A percentile compares a stretch with the other conserved stretches of the same genome.
Evolutionary conservation across 169 alveolate species (phyloP).

Genomic region (Eimeria maxima): DNA sequence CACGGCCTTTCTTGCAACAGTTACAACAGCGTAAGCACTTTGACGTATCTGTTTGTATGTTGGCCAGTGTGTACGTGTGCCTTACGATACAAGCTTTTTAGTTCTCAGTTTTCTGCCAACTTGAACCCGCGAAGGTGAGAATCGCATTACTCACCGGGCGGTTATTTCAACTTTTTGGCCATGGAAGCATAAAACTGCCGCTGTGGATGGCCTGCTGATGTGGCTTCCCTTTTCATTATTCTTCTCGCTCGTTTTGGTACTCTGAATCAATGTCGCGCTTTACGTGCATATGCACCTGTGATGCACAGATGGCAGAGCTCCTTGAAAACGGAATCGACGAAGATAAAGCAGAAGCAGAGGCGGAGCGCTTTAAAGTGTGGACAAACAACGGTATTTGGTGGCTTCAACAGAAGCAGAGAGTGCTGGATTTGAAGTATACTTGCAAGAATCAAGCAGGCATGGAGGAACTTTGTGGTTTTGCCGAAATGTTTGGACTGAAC

Average conservation of each 20-base stretch:
- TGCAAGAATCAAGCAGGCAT: background rate
- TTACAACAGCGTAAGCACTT: background rate
- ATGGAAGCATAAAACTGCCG: background rate
- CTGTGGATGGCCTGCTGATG: background rate
- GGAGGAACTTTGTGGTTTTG: background rate
- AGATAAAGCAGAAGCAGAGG: background rate
- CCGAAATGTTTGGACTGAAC: constrained; percentile 64
- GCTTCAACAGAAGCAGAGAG: constrained; percentile 58
- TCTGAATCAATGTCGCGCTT: background rate
- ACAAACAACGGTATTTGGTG: constrained; percentile 70
- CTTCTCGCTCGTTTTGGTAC: background rate
- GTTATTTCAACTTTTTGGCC: background rate
- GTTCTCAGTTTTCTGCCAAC: too few relatives aligned
- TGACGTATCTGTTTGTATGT: background rate
- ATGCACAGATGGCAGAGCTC: background rate
- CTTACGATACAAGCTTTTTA: background rate
- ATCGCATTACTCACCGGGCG: background rate
- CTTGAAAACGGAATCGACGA: background rate
- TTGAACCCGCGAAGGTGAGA: background rate
- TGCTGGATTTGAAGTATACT: background rate
- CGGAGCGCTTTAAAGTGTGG: constrained; percentile 20
- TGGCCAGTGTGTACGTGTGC: background rate
- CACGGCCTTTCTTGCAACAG: background rate
- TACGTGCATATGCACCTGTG: background rate
- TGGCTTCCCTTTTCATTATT: background rate